Percentiles rank a stretch among this genome's conserved stretches.
phyloP scores from a whole-genome alignment of 345 rosid species.

The Kernera saxatilis region DNA sequence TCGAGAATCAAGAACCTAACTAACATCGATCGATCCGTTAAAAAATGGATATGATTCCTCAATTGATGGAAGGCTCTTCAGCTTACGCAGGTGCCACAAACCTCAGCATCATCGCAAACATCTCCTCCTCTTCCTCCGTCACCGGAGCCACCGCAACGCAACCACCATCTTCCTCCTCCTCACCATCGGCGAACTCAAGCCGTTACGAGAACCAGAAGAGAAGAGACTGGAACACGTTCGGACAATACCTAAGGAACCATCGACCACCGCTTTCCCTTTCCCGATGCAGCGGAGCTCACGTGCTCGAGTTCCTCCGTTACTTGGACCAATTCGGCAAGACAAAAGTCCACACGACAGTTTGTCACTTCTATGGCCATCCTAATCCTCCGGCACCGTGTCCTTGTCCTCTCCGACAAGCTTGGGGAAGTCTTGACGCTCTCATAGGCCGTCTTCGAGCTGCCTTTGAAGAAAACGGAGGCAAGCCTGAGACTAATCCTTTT shows the following conservation, averaged over 20 bases:
- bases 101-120: slow-evolving; percentile 29
- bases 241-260: slow-evolving; percentile 59
- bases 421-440: slow-evolving; percentile 78
- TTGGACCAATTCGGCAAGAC: slow-evolving; percentile 70
- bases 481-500: slow-evolving; percentile 61
- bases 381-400: slow-evolving; percentile 71
- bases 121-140: slow-evolving; percentile 20
- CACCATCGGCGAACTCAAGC: slow-evolving; percentile 42
- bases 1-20: slow-evolving; percentile 3
- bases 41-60: slow-evolving; percentile 30
- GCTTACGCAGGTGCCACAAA: slow-evolving; percentile 14
- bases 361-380: slow-evolving; percentile 65
- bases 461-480: slow-evolving; percentile 63
- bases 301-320: slow-evolving; percentile 68
- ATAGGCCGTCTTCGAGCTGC: slow-evolving; percentile 68
- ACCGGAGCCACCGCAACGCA: slow-evolving; percentile 18
- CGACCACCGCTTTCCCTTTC: slow-evolving; percentile 54
- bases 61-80: slow-evolving; percentile 28
- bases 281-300: slow-evolving; percentile 63
- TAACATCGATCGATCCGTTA: background rate
- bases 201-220: slow-evolving; percentile 74
- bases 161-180: slow-evolving; percentile 26
- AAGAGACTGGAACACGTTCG: slow-evolving; percentile 75
- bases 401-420: slow-evolving; percentile 68
- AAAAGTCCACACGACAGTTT: slow-evolving; percentile 54